Base-by-base conservation (phyloP, 495 filamentous ascomycete genomes). In the Aspergillus steynii region DNA sequence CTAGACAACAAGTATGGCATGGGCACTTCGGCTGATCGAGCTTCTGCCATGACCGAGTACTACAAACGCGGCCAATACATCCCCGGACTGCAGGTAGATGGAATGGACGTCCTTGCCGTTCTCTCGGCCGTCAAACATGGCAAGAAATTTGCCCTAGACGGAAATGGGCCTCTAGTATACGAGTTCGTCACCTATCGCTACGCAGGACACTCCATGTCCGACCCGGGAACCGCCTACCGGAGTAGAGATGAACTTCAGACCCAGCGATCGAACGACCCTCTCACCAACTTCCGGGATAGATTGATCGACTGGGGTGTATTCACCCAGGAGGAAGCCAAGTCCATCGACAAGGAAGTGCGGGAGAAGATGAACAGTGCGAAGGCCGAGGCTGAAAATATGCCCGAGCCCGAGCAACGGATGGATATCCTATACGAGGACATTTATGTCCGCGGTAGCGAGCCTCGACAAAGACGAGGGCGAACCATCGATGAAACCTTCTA, bases 1-100 rank as follows among this genome's bases (percentile, higher is more conserved):
- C 12, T 51, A 96, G 92, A 97, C 80, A 97, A 97, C 85, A 96
- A 96, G 77, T 97, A 96, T 74, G 93, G 93, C 68, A 96, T 97
- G 93, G 93, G 93, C 70, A 97, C 93, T 25, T 89, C 93, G 29
- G 92, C 91, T 57, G 88, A 88, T 66, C 89, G 93, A 63, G 86
- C 92, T 54, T 88, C 91, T 52, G 93, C 93, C 57, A 76, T 94
- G 61, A 95, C 93, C 61, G 92, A 97, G 70, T 97, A 96, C 87
- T 97, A 96, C 85, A 96, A 96, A 82, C 91, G 93, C 74, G 93
- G 93, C 58, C 93, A 97, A 79, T 97, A 95, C 80, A 96, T 97
- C 68, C 92, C 93, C 50, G 93, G 93, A 72, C 84, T 96, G 52
- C 96, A 95, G 78, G 88, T 97, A 69, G 95, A 96, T 76, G 93